Conservation (phyloP, 192 early-diverging fungal genomes). For the Podila epicladia region DNA sequence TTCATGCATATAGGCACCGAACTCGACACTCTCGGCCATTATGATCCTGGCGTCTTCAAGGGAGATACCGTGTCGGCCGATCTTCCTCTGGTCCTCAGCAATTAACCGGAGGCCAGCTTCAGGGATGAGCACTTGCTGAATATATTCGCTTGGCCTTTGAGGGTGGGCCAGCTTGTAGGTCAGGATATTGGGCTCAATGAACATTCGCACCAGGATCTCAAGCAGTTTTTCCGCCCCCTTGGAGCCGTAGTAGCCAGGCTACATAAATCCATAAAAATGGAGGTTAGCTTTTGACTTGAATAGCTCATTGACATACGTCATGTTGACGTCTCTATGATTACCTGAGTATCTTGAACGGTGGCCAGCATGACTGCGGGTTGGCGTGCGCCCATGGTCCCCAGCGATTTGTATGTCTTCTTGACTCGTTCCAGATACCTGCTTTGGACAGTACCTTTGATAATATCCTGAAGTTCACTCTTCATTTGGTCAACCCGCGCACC, state of each 20-base stretch:
- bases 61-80: background rate
- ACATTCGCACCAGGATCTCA: slow-evolving; percentile 39
- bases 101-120: slow-evolving; percentile 60
- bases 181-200: slow-evolving; percentile 46
- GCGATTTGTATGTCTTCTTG: slow-evolving; percentile 34
- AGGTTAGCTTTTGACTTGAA: background rate
- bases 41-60: slow-evolving; percentile 40
- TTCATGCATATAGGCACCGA: slow-evolving; percentile 53
- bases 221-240: slow-evolving; percentile 53
- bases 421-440: slow-evolving; percentile 50
- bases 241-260: slow-evolving; percentile 68
- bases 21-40: slow-evolving; percentile 57
- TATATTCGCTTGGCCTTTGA: slow-evolving; percentile 59
- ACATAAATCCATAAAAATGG: background rate
- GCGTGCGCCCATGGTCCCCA: slow-evolving; percentile 55
- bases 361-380: slow-evolving; percentile 52
- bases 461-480: slow-evolving; percentile 33
- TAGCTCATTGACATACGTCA: background rate
- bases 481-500: slow-evolving; percentile 38
- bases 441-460: slow-evolving; percentile 26
- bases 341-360: slow-evolving; percentile 53
- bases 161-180: slow-evolving; percentile 39
- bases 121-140: slow-evolving; percentile 64
- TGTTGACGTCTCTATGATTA: slow-evolving; percentile 8
- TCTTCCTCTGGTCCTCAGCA: slow-evolving; percentile 39